Evolutionary conservation across 805 yeast species (phyloP).

Genomic region (Sugiyamaella mastotermitis): DNA sequence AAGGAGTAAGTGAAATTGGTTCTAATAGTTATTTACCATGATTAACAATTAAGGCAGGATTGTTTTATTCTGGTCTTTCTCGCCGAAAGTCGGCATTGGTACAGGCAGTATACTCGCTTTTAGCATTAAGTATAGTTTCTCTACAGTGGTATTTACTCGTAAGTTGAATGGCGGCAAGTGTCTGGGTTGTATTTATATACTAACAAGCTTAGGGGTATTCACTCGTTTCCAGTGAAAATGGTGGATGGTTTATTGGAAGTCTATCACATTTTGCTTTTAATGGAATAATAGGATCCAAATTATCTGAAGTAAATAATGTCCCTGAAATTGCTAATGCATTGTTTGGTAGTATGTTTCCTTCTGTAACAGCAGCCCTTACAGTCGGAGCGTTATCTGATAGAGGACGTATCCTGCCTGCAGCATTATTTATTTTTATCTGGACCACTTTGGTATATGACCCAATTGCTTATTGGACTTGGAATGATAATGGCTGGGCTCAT

Average conservation of each 20-base stretch:
- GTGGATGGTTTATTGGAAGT: conserved; percentile 49
- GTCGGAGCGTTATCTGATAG: conserved; percentile 70
- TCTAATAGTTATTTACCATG: conserved; percentile 1
- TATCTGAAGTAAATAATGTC: conserved; percentile 25
- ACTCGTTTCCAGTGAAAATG: conserved; percentile 39
- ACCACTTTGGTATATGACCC: conserved; percentile 70
- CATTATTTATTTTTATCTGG: conserved; percentile 62
- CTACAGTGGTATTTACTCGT: conserved; percentile 61
- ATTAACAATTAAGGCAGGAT: no score
- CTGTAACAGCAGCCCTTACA: conserved; percentile 59
- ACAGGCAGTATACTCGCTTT: conserved; percentile 55
- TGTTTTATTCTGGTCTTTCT: conserved; percentile 61
- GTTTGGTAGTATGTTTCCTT: conserved; percentile 63
- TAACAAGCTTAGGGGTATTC: no score
- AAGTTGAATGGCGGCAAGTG: no score
- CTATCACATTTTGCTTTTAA: conserved; percentile 47
- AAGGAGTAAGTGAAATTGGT: conserved; percentile 31
- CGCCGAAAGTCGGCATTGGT: conserved; percentile 63
- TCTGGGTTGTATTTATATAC: no score
- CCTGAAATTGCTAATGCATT: conserved; percentile 46
- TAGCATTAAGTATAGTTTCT: conserved; percentile 53
- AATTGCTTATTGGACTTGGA: conserved; percentile 72
- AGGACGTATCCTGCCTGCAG: conserved; percentile 65
- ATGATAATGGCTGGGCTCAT: conserved; percentile 57
- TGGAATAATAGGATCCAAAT: conserved; percentile 44